A percentile compares a stretch with the other conserved stretches of the same genome.
Evolutionary conservation across 495 filamentous ascomycete genomes (phyloP).

Genomic region (Thermothielavioides terrestris): DNA sequence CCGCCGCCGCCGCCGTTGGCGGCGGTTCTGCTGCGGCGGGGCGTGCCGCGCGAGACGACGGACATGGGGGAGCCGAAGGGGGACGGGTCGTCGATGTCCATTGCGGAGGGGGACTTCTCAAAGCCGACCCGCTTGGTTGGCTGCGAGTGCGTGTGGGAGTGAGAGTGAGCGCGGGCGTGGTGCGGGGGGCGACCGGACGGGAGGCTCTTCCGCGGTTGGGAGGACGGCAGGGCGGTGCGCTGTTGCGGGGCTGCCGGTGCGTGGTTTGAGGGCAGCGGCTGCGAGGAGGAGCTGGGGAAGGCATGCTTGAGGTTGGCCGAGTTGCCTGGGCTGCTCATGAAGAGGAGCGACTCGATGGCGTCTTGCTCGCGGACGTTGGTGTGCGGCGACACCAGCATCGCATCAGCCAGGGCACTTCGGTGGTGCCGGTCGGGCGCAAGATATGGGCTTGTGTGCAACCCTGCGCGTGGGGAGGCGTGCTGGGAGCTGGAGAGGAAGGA

Average conservation of each 20-base stretch:
- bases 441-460: constrained; percentile 32
- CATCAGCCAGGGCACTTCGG: constrained; percentile 55
- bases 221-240: constrained; percentile 36
- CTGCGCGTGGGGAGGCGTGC: constrained; percentile 27
- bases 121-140: constrained; percentile 37
- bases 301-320: constrained; percentile 49
- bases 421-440: constrained; percentile 16
- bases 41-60: constrained; percentile 30
- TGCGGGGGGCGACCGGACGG: constrained; percentile 35
- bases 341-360: constrained; percentile 77
- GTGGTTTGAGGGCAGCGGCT: constrained; percentile 22
- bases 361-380: constrained; percentile 63
- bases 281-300: constrained; percentile 31
- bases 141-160: constrained; percentile 17
- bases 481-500: constrained; percentile 32
- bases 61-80: constrained; percentile 26
- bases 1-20: neutral
- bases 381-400: constrained; percentile 43
- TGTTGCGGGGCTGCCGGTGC: constrained; percentile 1
- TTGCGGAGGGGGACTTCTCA: constrained; percentile 32
- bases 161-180: constrained; percentile 25
- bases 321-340: constrained; percentile 80
- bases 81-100: constrained; percentile 35
- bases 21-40: too few relatives aligned
- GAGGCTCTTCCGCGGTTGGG: constrained; percentile 36